A percentile compares a stretch with the other conserved stretches of the same genome.
These are phyloP conservation scores for Sordariomycetes sp. DNA, from an alignment of 2,329 filamentous ascomycete species.

Conservation along the genomic window DNA sequence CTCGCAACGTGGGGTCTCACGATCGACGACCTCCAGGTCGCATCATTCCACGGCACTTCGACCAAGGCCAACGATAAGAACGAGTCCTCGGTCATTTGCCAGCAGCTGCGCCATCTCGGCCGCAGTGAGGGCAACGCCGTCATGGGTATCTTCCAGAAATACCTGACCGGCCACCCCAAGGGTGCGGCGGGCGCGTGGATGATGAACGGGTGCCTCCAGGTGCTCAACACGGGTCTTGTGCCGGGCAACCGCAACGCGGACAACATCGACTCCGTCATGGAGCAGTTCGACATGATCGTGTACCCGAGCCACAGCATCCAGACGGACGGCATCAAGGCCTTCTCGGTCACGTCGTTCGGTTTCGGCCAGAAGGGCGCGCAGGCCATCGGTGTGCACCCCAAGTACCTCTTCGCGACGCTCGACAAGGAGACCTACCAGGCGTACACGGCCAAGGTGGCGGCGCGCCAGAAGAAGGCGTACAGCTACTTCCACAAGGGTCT, in stretches of 20 bases:
- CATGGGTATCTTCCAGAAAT: constrained; percentile 98
- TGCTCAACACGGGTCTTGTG: constrained; percentile 86
- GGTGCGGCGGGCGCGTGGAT: constrained; percentile 99
- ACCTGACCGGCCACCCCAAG: constrained; percentile 96
- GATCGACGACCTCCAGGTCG: constrained; percentile 87
- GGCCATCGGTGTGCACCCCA: constrained; percentile 92
- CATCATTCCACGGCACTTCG: constrained; percentile 97
- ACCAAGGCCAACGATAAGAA: constrained; percentile 99
- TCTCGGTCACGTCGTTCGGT: constrained; percentile 97
- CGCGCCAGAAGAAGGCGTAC: constrained; percentile 97
- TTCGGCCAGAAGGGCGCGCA: constrained; percentile 99
- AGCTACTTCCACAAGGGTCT: constrained; percentile 97
- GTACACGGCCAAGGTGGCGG: constrained; percentile 82
- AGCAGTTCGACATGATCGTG: constrained; percentile 95
- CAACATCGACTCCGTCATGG: constrained; percentile 92
- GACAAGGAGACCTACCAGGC: constrained; percentile 71
- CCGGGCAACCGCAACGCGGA: constrained; percentile 97
- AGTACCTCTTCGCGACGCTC: constrained; percentile 90
- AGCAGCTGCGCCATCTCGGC: constrained; percentile 90
- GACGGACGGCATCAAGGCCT: constrained; percentile 96
- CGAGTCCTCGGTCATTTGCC: constrained; percentile 92
- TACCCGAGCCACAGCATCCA: constrained; percentile 93
- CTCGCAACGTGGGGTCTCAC: constrained; percentile 97
- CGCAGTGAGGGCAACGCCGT: constrained; percentile 94
- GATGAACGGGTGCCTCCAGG: constrained; percentile 96